These are phyloP conservation scores for Vaccinium corymbosum DNA, from an alignment of 148 eudicot species.

Conservation along the genomic window DNA sequence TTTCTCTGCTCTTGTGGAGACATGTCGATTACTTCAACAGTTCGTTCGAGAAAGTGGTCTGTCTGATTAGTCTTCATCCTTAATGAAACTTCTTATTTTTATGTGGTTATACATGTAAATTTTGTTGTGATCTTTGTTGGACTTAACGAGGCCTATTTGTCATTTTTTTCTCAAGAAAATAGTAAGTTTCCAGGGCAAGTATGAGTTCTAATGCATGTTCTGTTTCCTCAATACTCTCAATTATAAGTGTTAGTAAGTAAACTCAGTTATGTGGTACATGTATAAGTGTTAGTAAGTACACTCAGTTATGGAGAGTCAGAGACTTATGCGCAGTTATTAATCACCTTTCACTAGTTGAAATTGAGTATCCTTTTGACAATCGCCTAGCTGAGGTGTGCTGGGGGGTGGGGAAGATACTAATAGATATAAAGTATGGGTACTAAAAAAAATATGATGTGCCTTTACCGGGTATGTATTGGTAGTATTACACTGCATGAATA, in stretches of 20 bases:
- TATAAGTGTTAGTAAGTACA: neutral
- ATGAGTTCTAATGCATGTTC: neutral
- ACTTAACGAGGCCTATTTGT: neutral
- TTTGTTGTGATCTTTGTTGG: neutral
- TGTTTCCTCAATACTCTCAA: neutral
- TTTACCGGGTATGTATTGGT: neutral
- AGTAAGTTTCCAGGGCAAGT: neutral
- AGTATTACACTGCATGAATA: neutral
- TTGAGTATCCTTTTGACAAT: neutral
- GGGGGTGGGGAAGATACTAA: neutral
- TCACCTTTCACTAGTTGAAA: neutral
- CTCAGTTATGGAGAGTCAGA: neutral
- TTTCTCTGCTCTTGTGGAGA: conserved; percentile 63
- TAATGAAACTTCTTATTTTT: neutral
- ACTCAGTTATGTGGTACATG: neutral
- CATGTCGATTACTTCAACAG: conserved; percentile 61
- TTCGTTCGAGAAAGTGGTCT: conserved; percentile 59
- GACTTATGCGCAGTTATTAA: neutral
- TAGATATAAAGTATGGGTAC: neutral
- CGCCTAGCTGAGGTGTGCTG: neutral
- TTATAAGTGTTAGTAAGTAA: neutral
- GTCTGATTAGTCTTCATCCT: conserved; percentile 16
- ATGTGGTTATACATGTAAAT: neutral
- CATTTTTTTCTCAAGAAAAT: neutral
- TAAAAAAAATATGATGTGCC: neutral